phyloP scores from a whole-genome alignment of 441 rosid genomes.

The Pelargonium myrrhifolium region DNA sequence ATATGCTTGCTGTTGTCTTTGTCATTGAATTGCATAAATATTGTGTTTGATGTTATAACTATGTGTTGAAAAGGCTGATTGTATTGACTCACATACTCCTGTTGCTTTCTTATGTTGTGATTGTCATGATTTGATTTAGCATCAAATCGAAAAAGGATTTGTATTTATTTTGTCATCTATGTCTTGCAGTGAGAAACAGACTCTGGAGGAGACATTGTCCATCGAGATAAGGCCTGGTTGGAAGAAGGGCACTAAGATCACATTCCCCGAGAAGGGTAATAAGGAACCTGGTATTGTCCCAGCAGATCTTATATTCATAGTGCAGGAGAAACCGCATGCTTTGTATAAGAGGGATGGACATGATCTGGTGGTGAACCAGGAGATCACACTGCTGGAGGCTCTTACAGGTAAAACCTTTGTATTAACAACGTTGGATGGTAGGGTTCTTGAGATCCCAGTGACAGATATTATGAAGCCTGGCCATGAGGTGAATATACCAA shows the following conservation, averaged over 20 bases:
- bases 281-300: conserved; percentile 70
- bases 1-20: no score
- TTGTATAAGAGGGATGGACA: conserved; percentile 71
- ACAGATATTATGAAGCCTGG: conserved; percentile 70
- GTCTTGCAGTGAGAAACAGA: conserved; percentile 44
- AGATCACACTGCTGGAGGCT: conserved; percentile 76
- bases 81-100: no score
- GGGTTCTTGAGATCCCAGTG: conserved; percentile 53
- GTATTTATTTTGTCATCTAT: background rate
- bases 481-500: conserved; percentile 58
- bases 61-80: no score
- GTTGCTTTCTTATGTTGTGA: no score
- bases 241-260: conserved; percentile 92
- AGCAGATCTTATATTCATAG: conserved; percentile 64
- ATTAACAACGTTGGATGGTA: conserved; percentile 62
- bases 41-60: no score
- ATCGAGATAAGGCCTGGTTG: conserved; percentile 90
- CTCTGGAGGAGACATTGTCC: conserved; percentile 66
- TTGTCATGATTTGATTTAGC: background rate
- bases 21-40: no score
- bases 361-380: conserved; percentile 59
- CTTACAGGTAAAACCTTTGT: conserved; percentile 67
- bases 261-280: conserved; percentile 81
- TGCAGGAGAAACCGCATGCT: conserved; percentile 82
- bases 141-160: background rate